Conservation (phyloP, 2,329 filamentous ascomycete species). For the Rutstroemia sp. region DNA sequence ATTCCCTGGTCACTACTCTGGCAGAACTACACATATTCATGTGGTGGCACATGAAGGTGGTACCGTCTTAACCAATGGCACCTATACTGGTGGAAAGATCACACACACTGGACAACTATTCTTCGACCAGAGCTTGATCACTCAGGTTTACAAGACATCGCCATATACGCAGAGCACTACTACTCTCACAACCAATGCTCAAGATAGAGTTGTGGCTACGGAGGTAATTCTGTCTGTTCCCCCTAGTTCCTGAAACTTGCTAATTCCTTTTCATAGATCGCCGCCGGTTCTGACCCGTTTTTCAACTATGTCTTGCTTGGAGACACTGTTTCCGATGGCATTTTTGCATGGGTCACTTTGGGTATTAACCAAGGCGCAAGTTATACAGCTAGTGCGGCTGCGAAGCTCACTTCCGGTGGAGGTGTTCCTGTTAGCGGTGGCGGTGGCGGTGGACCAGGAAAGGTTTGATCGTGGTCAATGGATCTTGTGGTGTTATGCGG, state of each 20-base stretch:
- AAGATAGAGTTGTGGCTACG: constrained; percentile 33
- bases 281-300: constrained; percentile 42
- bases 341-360: neutral
- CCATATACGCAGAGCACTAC: constrained; percentile 44
- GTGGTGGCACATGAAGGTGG: constrained; percentile 12
- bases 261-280: constrained; percentile 28
- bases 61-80: constrained; percentile 32
- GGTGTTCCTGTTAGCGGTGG: neutral
- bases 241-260: neutral
- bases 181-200: constrained; percentile 37
- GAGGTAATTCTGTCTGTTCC: neutral
- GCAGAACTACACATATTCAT: constrained; percentile 41
- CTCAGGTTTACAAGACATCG: constrained; percentile 39
- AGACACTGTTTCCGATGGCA: neutral
- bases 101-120: constrained; percentile 46
- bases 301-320: constrained; percentile 54
- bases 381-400: neutral
- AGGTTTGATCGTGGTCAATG: no score
- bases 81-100: constrained; percentile 42
- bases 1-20: constrained; percentile 39
- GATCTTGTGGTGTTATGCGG: no score
- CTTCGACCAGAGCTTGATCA: constrained; percentile 54
- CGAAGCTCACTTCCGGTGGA: neutral
- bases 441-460: no score
- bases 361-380: neutral